Conservation (phyloP, 192 early-diverging fungal genomes). For the Gryganskiella cystojenkinii region DNA sequence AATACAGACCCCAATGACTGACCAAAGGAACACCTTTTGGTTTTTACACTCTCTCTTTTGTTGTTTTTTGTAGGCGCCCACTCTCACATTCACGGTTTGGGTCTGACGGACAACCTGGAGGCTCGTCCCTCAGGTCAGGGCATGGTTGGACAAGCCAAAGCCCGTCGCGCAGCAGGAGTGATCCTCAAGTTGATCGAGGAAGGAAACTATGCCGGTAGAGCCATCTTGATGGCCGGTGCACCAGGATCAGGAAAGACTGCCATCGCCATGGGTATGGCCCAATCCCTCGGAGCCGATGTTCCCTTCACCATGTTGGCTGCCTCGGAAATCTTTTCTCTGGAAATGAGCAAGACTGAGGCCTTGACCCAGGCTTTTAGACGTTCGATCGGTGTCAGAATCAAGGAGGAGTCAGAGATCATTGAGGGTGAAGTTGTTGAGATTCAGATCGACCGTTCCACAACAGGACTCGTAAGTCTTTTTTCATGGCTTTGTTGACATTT, state of each 20-base stretch:
- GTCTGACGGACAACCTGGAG: constrained; percentile 94
- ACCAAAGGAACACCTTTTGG: neutral
- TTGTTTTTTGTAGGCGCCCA: constrained; percentile 79
- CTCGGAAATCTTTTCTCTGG: constrained; percentile 98
- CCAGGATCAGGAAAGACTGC: constrained; percentile 99
- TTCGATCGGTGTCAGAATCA: constrained; percentile 97
- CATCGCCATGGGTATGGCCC: constrained; percentile 99
- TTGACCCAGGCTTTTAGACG: constrained; percentile 97
- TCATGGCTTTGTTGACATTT: neutral
- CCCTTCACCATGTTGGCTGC: constrained; percentile 98
- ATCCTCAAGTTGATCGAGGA: constrained; percentile 98
- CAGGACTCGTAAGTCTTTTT: constrained; percentile 74
- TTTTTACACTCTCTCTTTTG: neutral
- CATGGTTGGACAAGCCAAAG: constrained; percentile 97
- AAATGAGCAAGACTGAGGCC: constrained; percentile 99
- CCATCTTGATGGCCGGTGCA: constrained; percentile 98
- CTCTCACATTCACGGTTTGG: constrained; percentile 97
- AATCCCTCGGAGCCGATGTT: constrained; percentile 92
- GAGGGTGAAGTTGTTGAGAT: constrained; percentile 99
- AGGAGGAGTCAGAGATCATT: constrained; percentile 98
- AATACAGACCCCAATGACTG: neutral
- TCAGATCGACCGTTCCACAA: constrained; percentile 93
- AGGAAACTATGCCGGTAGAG: constrained; percentile 94
- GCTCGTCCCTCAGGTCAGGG: constrained; percentile 88
- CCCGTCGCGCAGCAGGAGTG: constrained; percentile 95